Percentiles rank a stretch among this genome's conserved stretches.
Conservation (phyloP, 1,284 basidiomycete genomes). For the Taiwanofungus camphoratus region DNA sequence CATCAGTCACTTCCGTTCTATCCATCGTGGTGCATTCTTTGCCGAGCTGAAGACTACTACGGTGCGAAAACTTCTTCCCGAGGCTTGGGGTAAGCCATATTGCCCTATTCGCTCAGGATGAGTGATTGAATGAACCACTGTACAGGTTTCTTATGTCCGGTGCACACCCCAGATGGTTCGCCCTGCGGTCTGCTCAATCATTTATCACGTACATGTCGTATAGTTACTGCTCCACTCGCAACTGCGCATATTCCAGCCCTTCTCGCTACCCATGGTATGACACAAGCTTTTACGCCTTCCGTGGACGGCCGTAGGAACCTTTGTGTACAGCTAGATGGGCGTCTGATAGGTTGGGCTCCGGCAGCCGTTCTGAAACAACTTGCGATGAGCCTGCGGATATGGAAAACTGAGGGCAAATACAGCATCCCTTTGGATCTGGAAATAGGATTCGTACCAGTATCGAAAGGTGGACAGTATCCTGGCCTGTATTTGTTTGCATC, state of each 20-base stretch:
- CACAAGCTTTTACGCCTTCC: constrained; percentile 75
- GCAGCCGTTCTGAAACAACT: constrained; percentile 75
- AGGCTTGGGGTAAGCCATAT: constrained; percentile 83
- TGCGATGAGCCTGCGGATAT: constrained; percentile 81
- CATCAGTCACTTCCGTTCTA: constrained; percentile 97
- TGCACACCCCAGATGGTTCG: constrained; percentile 97
- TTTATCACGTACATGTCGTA: constrained; percentile 89
- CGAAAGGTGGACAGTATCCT: constrained; percentile 94
- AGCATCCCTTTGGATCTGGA: constrained; percentile 92
- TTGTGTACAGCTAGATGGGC: constrained; percentile 91
- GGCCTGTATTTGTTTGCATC: constrained; percentile 93
- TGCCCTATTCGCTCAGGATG: background rate
- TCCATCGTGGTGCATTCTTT: constrained; percentile 99
- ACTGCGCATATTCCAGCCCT: constrained; percentile 80
- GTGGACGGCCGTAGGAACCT: constrained; percentile 81
- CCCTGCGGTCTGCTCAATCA: constrained; percentile 99
- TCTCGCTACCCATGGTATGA: constrained; percentile 91
- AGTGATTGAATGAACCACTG: constrained; percentile 1
- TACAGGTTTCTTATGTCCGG: constrained; percentile 93
- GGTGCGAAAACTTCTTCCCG: constrained; percentile 94
- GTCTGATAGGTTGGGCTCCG: constrained; percentile 93
- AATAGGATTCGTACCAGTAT: constrained; percentile 88
- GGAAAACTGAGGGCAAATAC: constrained; percentile 89
- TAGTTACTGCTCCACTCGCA: constrained; percentile 77
- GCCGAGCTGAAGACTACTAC: constrained; percentile 98